Percentiles rank a stretch among this genome's conserved stretches.
These are phyloP conservation scores for Talaromyces pinophilus DNA, from an alignment of 2,329 filamentous ascomycete species.

Conservation along the genomic window DNA sequence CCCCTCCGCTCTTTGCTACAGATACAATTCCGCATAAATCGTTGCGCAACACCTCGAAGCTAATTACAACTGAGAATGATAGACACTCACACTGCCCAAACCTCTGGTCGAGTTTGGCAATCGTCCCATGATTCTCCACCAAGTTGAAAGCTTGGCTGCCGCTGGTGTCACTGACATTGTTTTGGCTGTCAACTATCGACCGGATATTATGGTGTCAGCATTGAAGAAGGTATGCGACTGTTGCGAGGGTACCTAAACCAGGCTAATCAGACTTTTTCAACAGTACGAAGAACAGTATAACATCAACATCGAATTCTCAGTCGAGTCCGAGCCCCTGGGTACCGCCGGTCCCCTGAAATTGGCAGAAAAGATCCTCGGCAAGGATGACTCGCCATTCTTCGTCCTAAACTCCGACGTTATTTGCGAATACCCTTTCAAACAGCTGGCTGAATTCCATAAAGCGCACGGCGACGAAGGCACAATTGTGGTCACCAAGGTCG, in stretches of 20 bases:
- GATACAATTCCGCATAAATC: not conserved
- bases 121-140: conserved; percentile 98
- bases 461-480: conserved; percentile 92
- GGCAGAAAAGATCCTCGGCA: conserved; percentile 85
- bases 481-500: conserved; percentile 97
- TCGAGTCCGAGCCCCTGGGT: conserved; percentile 92
- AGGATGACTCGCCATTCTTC: conserved; percentile 94
- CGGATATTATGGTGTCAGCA: conserved; percentile 94
- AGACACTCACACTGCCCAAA: conserved; percentile 97
- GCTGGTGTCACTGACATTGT: conserved; percentile 97
- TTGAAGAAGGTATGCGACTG: conserved; percentile 70
- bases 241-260: not conserved
- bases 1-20: conserved; percentile 23
- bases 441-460: conserved; percentile 90
- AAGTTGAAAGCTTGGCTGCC: conserved; percentile 90
- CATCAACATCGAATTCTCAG: conserved; percentile 94
- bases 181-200: conserved; percentile 96
- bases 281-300: conserved; percentile 90
- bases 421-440: conserved; percentile 93
- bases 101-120: conserved; percentile 98
- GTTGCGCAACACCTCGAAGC: conserved; percentile 23
- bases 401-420: conserved; percentile 98
- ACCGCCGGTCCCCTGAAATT: conserved; percentile 95
- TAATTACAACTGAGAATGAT: conserved; percentile 22
- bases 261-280: conserved; percentile 8